A percentile compares a stretch with the other conserved stretches of the same genome.
phyloP scores from a whole-genome alignment of 2,329 filamentous ascomycete genomes.

The Fusarium sp. region DNA sequence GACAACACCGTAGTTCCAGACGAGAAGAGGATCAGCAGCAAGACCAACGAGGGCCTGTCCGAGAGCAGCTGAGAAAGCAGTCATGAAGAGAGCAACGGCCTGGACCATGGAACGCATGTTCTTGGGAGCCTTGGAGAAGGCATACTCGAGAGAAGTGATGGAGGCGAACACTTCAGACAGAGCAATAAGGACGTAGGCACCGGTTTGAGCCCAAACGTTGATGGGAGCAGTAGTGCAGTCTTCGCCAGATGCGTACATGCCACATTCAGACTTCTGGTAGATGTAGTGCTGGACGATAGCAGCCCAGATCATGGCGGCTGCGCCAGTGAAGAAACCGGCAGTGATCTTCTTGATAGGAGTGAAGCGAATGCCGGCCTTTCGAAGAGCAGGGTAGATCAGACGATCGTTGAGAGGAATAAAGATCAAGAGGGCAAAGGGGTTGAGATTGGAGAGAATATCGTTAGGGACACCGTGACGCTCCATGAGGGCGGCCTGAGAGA shows the following conservation, averaged over 20 bases:
- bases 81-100: constrained; percentile 75
- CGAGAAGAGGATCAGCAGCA: constrained; percentile 70
- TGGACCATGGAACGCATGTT: constrained; percentile 82
- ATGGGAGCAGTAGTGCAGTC: constrained; percentile 53
- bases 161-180: constrained; percentile 63
- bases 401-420: constrained; percentile 78
- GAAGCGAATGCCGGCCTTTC: constrained; percentile 73
- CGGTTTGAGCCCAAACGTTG: constrained; percentile 71
- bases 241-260: constrained; percentile 53
- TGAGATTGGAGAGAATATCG: constrained; percentile 79
- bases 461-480: constrained; percentile 78
- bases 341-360: constrained; percentile 82
- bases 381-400: constrained; percentile 75
- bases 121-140: constrained; percentile 79
- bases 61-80: constrained; percentile 74
- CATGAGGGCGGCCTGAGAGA: constrained; percentile 74
- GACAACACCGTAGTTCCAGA: constrained; percentile 79
- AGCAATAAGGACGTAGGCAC: constrained; percentile 62
- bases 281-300: constrained; percentile 69
- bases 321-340: constrained; percentile 73
- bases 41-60: constrained; percentile 67
- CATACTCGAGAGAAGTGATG: constrained; percentile 75
- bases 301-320: constrained; percentile 69
- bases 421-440: constrained; percentile 79
- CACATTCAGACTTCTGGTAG: constrained; percentile 73